phyloP scores from a whole-genome alignment of 495 filamentous ascomycete genomes.

The Podospora pseudocomata region DNA sequence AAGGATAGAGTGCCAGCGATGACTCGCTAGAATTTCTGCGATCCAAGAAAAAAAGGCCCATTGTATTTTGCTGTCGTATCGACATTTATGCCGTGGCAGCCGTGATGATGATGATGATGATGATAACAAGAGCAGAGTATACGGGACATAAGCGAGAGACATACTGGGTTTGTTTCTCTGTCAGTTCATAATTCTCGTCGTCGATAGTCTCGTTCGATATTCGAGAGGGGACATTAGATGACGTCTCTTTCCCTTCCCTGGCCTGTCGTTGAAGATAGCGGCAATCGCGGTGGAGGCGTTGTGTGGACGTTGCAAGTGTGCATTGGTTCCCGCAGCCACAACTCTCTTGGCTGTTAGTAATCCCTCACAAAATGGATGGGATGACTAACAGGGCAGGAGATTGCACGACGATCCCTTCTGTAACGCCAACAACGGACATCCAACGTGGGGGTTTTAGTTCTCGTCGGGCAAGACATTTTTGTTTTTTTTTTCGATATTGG shows the following conservation, averaged over 20 bases:
- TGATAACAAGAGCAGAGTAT: not conserved
- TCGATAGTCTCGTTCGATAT: not conserved
- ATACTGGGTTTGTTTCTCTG: no score
- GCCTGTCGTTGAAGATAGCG: conserved; percentile 2
- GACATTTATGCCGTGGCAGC: not conserved
- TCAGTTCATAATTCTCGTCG: not conserved
- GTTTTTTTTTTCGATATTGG: not conserved
- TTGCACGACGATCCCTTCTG: not conserved
- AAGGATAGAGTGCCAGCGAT: conserved; percentile 7
- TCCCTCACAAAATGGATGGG: not conserved
- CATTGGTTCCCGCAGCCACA: not conserved
- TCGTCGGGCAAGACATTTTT: not conserved
- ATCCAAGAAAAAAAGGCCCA: not conserved
- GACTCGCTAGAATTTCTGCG: conserved; percentile 4
- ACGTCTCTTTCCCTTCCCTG: not conserved
- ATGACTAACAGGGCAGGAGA: not conserved
- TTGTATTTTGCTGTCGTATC: not conserved
- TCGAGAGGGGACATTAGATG: not conserved
- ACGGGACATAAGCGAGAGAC: no score
- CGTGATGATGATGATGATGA: not conserved
- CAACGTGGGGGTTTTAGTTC: not conserved
- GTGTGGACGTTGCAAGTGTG: not conserved
- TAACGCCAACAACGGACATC: no score
- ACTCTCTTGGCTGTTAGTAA: not conserved
- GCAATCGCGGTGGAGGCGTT: not conserved